phyloP scores from a whole-genome alignment of 441 rosid species.

The Flueggea neowawraea region DNA sequence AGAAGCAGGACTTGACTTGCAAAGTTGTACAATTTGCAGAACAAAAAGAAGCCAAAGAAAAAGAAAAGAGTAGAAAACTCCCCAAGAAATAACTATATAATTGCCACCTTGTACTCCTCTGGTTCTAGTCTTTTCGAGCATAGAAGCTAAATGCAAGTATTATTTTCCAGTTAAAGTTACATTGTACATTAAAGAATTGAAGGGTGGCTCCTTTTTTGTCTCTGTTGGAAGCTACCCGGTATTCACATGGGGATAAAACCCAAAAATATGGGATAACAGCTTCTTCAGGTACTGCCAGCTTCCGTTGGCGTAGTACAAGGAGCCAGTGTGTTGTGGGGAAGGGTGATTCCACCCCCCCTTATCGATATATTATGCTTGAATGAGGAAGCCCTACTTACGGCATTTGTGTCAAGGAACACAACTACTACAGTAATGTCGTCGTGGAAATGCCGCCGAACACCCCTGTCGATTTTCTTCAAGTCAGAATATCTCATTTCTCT shows the following conservation, averaged over 20 bases:
- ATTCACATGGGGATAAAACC: conserved; percentile 42
- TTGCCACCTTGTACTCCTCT: conserved; percentile 31
- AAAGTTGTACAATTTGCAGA: no score
- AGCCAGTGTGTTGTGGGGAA: conserved; percentile 49
- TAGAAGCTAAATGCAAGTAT: conserved; percentile 40
- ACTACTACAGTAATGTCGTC: conserved; percentile 92
- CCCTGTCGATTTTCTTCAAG: conserved; percentile 94
- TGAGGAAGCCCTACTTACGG: conserved; percentile 46
- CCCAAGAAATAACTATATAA: conserved; percentile 22
- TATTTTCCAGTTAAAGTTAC: conserved; percentile 35
- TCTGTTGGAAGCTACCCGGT: conserved; percentile 34
- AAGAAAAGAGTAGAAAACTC: no score
- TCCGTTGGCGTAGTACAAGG: conserved; percentile 49
- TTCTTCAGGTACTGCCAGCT: conserved; percentile 35
- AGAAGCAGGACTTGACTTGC: no score
- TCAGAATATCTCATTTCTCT: conserved; percentile 97
- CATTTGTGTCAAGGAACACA: conserved; percentile 68
- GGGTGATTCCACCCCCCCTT: conserved; percentile 66
- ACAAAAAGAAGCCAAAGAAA: no score
- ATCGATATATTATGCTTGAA: conserved; percentile 47
- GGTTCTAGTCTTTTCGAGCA: conserved; percentile 18
- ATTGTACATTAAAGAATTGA: conserved; percentile 51
- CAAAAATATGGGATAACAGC: conserved; percentile 15
- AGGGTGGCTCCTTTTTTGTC: conserved; percentile 23
- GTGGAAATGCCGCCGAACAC: conserved; percentile 92